Evolutionary conservation across 2,329 filamentous ascomycete genomes (phyloP).

Genomic region (Nothopassalora personata): DNA sequence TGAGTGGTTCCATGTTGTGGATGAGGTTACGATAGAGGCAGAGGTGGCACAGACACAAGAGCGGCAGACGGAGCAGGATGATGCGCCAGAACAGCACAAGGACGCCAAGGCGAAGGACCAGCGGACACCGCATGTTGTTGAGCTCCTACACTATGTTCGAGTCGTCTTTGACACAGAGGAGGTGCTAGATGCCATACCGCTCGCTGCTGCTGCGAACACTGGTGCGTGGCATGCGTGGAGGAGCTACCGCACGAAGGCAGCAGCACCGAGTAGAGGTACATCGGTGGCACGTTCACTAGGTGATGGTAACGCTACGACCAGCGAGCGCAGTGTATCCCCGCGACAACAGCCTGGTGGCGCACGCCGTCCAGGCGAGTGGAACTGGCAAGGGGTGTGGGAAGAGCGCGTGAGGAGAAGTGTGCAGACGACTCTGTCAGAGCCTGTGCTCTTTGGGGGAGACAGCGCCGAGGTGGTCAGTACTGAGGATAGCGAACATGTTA

Average conservation of each 20-base stretch:
- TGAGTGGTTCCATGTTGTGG: conserved; percentile 61
- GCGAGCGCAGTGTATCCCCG: conserved; percentile 22
- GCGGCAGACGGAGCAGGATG: conserved; percentile 2
- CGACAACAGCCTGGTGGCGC: conserved; percentile 39
- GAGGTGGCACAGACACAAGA: conserved; percentile 4
- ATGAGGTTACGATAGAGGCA: conserved; percentile 1
- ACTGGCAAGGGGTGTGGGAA: conserved; percentile 97
- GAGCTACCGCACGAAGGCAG: conserved; percentile 55
- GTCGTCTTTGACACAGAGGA: conserved; percentile 73
- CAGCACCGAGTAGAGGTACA: conserved; percentile 21
- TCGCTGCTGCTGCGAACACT: conserved; percentile 79
- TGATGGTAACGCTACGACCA: conserved; percentile 9
- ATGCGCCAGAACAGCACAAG: conserved; percentile 1
- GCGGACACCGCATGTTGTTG: conserved; percentile 34
- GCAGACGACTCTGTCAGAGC: conserved; percentile 69
- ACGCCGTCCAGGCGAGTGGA: conserved; percentile 77
- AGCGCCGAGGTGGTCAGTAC: conserved; percentile 66
- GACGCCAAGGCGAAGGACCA: conserved; percentile 5
- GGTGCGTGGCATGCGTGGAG: conserved; percentile 94
- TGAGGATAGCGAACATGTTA: neutral
- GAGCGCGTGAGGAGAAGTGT: conserved; percentile 77
- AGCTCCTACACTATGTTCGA: conserved; percentile 74
- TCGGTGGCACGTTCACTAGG: conserved; percentile 9
- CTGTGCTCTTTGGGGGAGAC: conserved; percentile 66
- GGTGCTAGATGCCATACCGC: conserved; percentile 70